These are phyloP conservation scores for Urostyla sp. DNA, from an alignment of 73 alveolate genomes.

Conservation along the genomic window DNA sequence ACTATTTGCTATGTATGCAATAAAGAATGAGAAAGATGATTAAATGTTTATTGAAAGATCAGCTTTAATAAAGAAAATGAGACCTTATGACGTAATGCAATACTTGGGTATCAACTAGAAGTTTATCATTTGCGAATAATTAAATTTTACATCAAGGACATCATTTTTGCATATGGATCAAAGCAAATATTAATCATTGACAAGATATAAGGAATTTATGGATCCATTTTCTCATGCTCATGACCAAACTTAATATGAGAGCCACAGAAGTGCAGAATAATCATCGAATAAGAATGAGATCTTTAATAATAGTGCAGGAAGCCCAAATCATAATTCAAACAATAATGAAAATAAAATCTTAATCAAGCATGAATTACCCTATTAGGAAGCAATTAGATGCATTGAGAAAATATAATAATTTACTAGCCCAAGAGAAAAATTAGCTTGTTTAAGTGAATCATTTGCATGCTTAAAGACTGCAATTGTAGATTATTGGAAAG, in stretches of 20 bases:
- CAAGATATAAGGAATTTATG: not conserved
- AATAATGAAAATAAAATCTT: too few species aligned
- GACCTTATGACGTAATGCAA: slow-evolving; percentile 45
- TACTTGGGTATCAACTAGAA: slow-evolving; percentile 61
- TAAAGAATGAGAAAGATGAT: slow-evolving; percentile 64
- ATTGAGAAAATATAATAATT: slow-evolving; percentile 44
- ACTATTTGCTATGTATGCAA: slow-evolving; percentile 63
- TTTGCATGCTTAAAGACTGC: slow-evolving; percentile 61
- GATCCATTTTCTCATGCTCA: not conserved
- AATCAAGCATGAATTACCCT: slow-evolving; percentile 49
- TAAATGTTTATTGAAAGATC: slow-evolving; percentile 57
- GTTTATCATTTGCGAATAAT: slow-evolving; percentile 40
- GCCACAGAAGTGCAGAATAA: slow-evolving; percentile 13
- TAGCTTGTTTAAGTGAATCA: slow-evolving; percentile 54
- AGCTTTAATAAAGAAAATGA: slow-evolving; percentile 26
- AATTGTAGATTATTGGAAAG: slow-evolving; percentile 72
- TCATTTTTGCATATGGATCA: slow-evolving; percentile 9
- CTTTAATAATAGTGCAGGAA: too few species aligned
- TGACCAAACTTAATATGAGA: not conserved
- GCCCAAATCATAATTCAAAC: too few species aligned
- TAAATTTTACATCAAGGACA: not conserved
- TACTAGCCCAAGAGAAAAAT: slow-evolving; percentile 70
- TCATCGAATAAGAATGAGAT: too few species aligned
- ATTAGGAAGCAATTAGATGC: slow-evolving; percentile 56
- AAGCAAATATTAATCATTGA: not conserved